These are phyloP conservation scores for Stachybotrys chartarum DNA, from an alignment of 2,329 filamentous ascomycete genomes.

Conservation along the genomic window DNA sequence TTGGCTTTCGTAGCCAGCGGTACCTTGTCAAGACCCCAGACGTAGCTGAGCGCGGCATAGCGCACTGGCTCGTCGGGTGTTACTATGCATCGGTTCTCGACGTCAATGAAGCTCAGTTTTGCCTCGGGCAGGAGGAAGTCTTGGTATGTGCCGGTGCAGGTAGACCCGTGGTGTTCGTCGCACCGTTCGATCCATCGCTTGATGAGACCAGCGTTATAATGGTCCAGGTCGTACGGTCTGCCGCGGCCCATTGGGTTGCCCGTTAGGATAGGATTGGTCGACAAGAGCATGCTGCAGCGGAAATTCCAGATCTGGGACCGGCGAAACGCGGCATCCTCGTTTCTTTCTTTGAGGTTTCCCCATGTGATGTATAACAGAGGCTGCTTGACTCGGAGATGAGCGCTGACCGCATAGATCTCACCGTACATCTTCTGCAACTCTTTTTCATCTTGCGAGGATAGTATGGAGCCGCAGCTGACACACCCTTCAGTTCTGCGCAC, in stretches of 20 bases:
- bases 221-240: constrained; percentile 1
- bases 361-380: constrained; percentile 1
- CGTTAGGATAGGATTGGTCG: neutral
- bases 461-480: constrained; percentile 1
- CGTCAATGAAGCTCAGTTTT: constrained; percentile 3
- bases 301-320: neutral
- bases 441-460: neutral
- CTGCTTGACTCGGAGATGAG: constrained; percentile 1
- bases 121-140: neutral
- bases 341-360: constrained; percentile 1
- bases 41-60: constrained; percentile 5
- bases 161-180: constrained; percentile 2
- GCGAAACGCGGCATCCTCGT: neutral
- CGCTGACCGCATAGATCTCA: constrained; percentile 1
- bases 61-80: constrained; percentile 2
- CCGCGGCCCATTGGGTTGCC: neutral
- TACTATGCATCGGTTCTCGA: constrained; percentile 4
- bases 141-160: neutral
- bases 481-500: neutral
- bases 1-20: constrained; percentile 1
- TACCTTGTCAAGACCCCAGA: constrained; percentile 1
- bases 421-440: neutral
- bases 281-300: neutral
- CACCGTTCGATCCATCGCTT: constrained; percentile 4
- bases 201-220: constrained; percentile 1